These are phyloP conservation scores for Monilinia fructigena DNA, from an alignment of 2,329 filamentous ascomycete species.

Conservation along the genomic window DNA sequence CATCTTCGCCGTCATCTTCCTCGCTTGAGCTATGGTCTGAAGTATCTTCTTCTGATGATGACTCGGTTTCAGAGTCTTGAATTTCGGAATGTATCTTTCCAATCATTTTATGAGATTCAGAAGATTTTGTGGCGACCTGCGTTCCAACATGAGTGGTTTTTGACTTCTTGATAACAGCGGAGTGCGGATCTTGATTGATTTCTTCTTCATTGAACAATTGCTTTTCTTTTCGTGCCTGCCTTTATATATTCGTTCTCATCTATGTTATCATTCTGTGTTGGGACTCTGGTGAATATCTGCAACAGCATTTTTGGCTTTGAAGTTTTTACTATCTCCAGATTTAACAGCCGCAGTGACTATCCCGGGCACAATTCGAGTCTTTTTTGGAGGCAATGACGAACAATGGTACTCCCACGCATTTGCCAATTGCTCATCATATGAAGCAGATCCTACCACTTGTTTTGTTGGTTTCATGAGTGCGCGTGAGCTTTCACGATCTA, in stretches of 20 bases:
- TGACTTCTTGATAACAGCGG: neutral
- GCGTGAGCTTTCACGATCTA: neutral
- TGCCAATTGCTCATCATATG: neutral
- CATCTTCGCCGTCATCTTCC: neutral
- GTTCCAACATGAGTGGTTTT: neutral
- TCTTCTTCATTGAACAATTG: neutral
- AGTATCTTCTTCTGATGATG: slow-evolving; percentile 4
- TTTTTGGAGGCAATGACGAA: neutral
- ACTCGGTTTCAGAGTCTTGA: neutral
- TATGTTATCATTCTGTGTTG: neutral
- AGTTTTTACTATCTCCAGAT: neutral
- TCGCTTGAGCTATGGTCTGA: slow-evolving; percentile 2
- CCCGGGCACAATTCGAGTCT: slow-evolving; percentile 1
- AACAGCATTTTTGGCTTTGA: neutral
- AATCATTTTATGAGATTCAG: neutral
- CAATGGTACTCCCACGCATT: slow-evolving; percentile 3
- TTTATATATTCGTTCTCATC: neutral
- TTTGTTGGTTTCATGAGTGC: neutral
- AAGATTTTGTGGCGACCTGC: neutral
- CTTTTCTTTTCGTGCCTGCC: neutral
- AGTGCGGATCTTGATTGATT: neutral
- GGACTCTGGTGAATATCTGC: neutral
- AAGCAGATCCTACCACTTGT: neutral
- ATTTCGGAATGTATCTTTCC: neutral
- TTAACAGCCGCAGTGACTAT: neutral